phyloP scores from a whole-genome alignment of 352 stramenopile genomes.

The Globisporangium acanthophoron region DNA sequence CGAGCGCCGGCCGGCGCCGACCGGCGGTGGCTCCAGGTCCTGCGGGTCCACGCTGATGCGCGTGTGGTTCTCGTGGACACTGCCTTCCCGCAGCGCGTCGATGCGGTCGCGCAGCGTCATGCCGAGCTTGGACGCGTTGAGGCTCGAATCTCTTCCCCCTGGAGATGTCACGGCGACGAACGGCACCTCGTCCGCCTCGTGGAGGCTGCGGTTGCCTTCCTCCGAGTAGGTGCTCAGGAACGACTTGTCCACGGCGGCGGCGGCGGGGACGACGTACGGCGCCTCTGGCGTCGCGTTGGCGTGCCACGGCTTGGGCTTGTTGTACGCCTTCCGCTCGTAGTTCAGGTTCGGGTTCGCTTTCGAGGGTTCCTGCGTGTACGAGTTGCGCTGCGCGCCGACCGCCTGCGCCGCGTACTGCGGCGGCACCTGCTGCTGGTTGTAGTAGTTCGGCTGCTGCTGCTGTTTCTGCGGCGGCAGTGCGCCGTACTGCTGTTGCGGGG shows the following conservation, averaged over 20 bases:
- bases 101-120: constrained; percentile 56
- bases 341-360: constrained; percentile 9
- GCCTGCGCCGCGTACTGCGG: not conserved
- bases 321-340: constrained; percentile 11
- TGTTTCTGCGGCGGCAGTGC: constrained; percentile 2
- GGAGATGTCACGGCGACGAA: constrained; percentile 24
- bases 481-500: constrained; percentile 4
- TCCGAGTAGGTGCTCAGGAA: constrained; percentile 11
- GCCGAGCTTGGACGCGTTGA: constrained; percentile 6
- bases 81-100: constrained; percentile 46
- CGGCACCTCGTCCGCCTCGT: constrained; percentile 10
- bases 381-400: not conserved
- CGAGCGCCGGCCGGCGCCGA: constrained; percentile 17
- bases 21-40: constrained; percentile 16
- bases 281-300: not conserved
- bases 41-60: constrained; percentile 35
- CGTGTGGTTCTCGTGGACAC: constrained; percentile 39
- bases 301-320: constrained; percentile 13
- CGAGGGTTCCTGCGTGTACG: constrained; percentile 5
- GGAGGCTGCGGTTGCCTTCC: constrained; percentile 10
- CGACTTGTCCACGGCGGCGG: not conserved
- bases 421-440: constrained; percentile 4
- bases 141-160: constrained; percentile 5
- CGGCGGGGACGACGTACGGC: constrained; percentile 4
- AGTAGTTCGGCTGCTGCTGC: constrained; percentile 8